Evolutionary conservation across 441 rosid genomes (phyloP), one percentile per base, ranked within the genome.

Genomic region (Brassica hybrid): DNA sequence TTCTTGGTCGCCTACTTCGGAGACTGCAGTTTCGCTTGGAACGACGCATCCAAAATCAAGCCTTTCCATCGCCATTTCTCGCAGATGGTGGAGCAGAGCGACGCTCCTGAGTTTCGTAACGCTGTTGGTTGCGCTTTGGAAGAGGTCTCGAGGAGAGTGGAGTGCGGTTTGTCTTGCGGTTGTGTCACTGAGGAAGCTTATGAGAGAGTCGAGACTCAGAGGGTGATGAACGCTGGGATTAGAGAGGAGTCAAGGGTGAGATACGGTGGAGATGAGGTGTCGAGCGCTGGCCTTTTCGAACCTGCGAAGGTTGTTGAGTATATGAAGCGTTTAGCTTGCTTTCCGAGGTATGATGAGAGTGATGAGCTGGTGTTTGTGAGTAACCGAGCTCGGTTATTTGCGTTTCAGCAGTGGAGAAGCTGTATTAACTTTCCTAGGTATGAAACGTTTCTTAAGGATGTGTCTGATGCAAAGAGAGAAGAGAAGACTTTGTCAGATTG

Each of bases 21-120:
- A 71, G 93, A 91, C 79, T 86, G 36, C 43, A 85, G 91, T 30
- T 89, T 88, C 79, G 96, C 94, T 67, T 89, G 94, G 94, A 88
- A 84, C 66, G 86, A 85, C 21, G 86, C 60, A n/a, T 79, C 88
- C 72, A 25, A 1, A 77, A 69, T 94, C 19, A 92, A 90, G 84
- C 94, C 90, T 30, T 89, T 94, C 34, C 81, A 76, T 27, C 64
- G 73, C 2, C 71, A 86, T 72, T 92, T 90, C 79, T 50, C 84
- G 1, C 84, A 64, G 65, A 82, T 90, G 93, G 89, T 79, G 78
- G 84, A 75, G 66, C 94, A 92, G 83, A 88, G 83, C 79, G 76
- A 69, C 27, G 50, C 73, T 1, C 77, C 76, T 23, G 84, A 77
- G 52, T 87, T 92, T 72, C 83, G 41, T 36, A 16, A 82, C 72